A percentile compares a stretch with the other conserved stretches of the same genome.
Conservation (phyloP, 441 rosid genomes). For the Bocquillonia castaneifolia region DNA sequence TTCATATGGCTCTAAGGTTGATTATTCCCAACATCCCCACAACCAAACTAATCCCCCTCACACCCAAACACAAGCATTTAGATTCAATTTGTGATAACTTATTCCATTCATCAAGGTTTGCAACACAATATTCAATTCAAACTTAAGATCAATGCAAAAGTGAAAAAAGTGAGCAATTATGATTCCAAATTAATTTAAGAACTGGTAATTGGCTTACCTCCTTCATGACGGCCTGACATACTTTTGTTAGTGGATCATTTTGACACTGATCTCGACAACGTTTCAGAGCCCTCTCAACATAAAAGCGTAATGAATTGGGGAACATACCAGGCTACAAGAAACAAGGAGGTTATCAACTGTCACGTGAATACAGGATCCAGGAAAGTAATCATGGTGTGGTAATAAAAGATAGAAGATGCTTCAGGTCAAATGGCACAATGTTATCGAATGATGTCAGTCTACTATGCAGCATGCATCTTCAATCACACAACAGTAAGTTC, state of each 20-base stretch:
- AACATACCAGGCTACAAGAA: slow-evolving; percentile 59
- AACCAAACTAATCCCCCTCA: no score
- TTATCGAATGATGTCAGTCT: neutral
- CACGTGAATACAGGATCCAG: slow-evolving; percentile 7
- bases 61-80: slow-evolving; percentile 5
- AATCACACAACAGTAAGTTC: neutral
- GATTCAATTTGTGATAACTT: neutral
- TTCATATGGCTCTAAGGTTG: neutral
- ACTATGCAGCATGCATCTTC: neutral
- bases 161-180: neutral
- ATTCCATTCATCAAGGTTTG: slow-evolving; percentile 3
- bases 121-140: neutral
- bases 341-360: slow-evolving; percentile 13
- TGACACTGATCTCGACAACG: slow-evolving; percentile 49
- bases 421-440: neutral
- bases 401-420: neutral
- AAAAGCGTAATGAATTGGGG: slow-evolving; percentile 71
- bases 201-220: slow-evolving; percentile 50
- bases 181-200: no score
- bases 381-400: neutral
- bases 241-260: slow-evolving; percentile 61
- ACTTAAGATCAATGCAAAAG: neutral
- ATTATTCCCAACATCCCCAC: neutral
- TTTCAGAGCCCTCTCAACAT: slow-evolving; percentile 79
- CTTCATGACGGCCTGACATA: slow-evolving; percentile 67